These are phyloP conservation scores for Clavaria fumosa DNA, from an alignment of 768 basidiomycete genomes.

Conservation along the genomic window DNA sequence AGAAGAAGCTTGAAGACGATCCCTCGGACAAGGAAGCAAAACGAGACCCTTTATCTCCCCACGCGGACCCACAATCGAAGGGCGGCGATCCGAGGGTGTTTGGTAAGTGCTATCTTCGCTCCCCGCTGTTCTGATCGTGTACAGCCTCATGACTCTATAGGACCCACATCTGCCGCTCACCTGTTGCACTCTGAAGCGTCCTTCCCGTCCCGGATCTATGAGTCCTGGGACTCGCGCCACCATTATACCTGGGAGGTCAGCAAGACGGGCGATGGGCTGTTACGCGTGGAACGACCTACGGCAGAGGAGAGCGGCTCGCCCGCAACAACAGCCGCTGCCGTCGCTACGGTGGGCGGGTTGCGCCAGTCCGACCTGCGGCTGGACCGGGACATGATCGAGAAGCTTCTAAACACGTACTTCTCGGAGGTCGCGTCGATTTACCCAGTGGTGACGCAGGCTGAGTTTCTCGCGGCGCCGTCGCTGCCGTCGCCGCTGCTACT, in stretches of 20 bases:
- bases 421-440: slow-evolving; percentile 76
- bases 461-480: slow-evolving; percentile 64
- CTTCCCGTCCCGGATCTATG: slow-evolving; percentile 73
- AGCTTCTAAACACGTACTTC: slow-evolving; percentile 86
- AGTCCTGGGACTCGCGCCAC: slow-evolving; percentile 76
- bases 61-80: slow-evolving; percentile 28
- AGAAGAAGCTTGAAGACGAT: slow-evolving; percentile 76
- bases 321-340: too few relatives aligned
- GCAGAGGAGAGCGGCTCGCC: too few relatives aligned
- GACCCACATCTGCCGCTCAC: slow-evolving; percentile 78
- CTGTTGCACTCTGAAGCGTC: slow-evolving; percentile 81
- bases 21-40: slow-evolving; percentile 23
- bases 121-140: slow-evolving; percentile 8
- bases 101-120: slow-evolving; percentile 26
- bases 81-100: slow-evolving; percentile 46
- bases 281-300: slow-evolving; percentile 57
- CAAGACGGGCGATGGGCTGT: slow-evolving; percentile 74
- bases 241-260: slow-evolving; percentile 81
- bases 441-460: slow-evolving; percentile 75
- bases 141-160: slow-evolving; percentile 33
- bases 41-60: slow-evolving; percentile 23
- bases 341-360: too few relatives aligned
- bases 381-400: slow-evolving; percentile 64
- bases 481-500: slow-evolving; percentile 74
- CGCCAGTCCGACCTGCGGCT: slow-evolving; percentile 49